Evolutionary conservation across 371 early-diverging fungal species (phyloP).

Genomic region (Mortierella sp.): DNA sequence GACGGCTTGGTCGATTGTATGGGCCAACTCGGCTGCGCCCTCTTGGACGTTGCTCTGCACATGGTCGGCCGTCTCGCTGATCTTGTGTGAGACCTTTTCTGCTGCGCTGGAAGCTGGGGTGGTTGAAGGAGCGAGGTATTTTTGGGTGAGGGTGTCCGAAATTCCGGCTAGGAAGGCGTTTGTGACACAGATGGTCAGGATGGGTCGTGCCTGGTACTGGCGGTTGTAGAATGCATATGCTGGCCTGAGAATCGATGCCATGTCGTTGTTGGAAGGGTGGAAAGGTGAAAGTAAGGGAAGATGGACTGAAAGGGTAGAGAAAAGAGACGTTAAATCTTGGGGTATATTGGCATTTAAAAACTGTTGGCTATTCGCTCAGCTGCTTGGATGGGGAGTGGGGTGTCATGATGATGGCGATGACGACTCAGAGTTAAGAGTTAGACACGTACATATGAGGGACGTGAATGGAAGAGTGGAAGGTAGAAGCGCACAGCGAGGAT

Average conservation of each 20-base stretch:
- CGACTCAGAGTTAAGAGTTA: neutral
- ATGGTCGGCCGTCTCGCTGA: constrained; percentile 1
- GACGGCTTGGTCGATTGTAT: neutral
- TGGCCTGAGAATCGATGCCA: constrained; percentile 42
- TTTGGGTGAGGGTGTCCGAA: constrained; percentile 80
- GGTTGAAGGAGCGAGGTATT: constrained; percentile 53
- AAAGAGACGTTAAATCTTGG: neutral
- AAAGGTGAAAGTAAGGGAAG: constrained; percentile 7
- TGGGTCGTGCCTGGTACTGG: constrained; percentile 70
- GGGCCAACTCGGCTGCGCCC: neutral
- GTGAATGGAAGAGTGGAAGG: too few relatives aligned
- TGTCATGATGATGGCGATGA: constrained; percentile 4
- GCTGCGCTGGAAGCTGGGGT: neutral
- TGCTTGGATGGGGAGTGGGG: neutral
- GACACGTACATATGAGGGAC: neutral
- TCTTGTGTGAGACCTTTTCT: neutral
- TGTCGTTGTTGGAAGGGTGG: neutral
- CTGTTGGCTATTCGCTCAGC: neutral
- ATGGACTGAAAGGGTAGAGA: too few relatives aligned
- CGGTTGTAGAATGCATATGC: constrained; percentile 61
- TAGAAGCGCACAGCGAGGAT: too few relatives aligned
- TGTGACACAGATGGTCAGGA: constrained; percentile 77
- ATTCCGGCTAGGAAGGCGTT: constrained; percentile 79
- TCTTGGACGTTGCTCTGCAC: constrained; percentile 4
- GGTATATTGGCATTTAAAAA: neutral